These are phyloP conservation scores for Coniferiporia weirii DNA, from an alignment of 1,284 basidiomycete species.

Conservation along the genomic window DNA sequence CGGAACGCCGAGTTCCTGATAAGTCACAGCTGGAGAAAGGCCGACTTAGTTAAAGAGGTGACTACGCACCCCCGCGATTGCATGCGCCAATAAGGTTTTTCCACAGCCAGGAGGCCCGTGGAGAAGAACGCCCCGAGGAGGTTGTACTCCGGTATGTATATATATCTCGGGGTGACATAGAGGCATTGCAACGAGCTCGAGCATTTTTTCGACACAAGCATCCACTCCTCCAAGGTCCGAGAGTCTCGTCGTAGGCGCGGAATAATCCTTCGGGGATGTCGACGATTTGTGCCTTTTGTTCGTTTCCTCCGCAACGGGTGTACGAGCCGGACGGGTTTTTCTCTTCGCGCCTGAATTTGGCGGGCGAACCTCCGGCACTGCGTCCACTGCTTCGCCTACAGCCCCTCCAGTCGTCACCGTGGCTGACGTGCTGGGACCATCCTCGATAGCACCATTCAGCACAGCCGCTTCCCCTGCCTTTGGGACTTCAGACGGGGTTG, in stretches of 20 bases:
- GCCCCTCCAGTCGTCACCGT: conserved; percentile 7
- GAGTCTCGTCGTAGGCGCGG: conserved; percentile 67
- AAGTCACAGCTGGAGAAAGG: conserved; percentile 16
- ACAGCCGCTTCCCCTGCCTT: conserved; percentile 26
- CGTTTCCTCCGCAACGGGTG: conserved; percentile 37
- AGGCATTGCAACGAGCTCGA: conserved; percentile 94
- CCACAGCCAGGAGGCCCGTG: conserved; percentile 98
- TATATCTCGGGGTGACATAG: conserved; percentile 95
- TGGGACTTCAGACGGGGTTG: conserved; percentile 25
- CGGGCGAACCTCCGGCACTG: conserved; percentile 23
- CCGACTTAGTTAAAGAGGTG: not conserved
- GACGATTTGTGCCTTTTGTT: conserved; percentile 51
- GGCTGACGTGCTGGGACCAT: conserved; percentile 14
- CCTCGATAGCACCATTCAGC: conserved; percentile 13
- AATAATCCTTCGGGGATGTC: conserved; percentile 46
- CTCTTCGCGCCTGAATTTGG: conserved; percentile 41
- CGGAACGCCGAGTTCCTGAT: conserved; percentile 82
- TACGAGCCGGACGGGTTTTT: conserved; percentile 49
- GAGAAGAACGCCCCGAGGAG: conserved; percentile 89
- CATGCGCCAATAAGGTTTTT: conserved; percentile 88
- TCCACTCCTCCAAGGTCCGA: conserved; percentile 88
- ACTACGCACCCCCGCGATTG: conserved; percentile 83
- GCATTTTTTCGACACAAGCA: conserved; percentile 83
- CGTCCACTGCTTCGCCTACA: conserved; percentile 22
- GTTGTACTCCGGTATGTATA: conserved; percentile 86